These are phyloP conservation scores for Ashbya aceris DNA, from an alignment of 1,139 yeast species.

Conservation along the genomic window DNA sequence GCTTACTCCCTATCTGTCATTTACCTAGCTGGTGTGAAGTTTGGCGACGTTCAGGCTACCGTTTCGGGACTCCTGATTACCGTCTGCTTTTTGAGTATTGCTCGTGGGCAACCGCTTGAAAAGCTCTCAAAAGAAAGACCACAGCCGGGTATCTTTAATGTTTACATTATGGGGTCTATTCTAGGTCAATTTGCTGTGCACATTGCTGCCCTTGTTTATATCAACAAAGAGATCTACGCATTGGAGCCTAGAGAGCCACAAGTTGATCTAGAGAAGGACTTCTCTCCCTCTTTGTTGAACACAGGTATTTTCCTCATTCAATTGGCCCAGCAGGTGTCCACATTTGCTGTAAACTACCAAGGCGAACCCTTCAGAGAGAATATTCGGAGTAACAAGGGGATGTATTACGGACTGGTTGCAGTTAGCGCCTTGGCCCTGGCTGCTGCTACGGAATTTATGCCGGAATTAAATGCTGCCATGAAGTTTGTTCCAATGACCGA, in stretches of 20 bases:
- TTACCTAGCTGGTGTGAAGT: conserved; percentile 94
- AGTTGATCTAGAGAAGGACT: conserved; percentile 81
- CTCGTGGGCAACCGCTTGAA: conserved; percentile 86
- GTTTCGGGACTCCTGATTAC: conserved; percentile 83
- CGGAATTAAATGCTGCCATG: conserved; percentile 88
- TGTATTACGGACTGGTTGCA: conserved; percentile 91
- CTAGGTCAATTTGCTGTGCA: conserved; percentile 95
- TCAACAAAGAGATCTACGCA: conserved; percentile 72
- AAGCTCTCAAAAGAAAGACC: conserved; percentile 92
- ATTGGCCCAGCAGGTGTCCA: conserved; percentile 92
- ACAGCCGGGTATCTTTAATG: conserved; percentile 92
- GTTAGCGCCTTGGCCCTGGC: conserved; percentile 83
- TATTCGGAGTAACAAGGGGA: conserved; percentile 83
- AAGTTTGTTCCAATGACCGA: conserved; percentile 79
- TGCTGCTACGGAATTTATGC: conserved; percentile 90
- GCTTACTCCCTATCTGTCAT: conserved; percentile 93
- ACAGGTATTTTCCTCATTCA: conserved; percentile 94
- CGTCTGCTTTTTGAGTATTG: conserved; percentile 90
- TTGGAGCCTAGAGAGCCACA: conserved; percentile 88
- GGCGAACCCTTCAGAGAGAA: conserved; percentile 96
- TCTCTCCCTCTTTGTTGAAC: conserved; percentile 81
- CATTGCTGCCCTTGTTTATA: conserved; percentile 69
- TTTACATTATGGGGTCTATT: conserved; percentile 94
- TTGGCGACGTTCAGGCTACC: conserved; percentile 96
- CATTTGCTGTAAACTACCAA: conserved; percentile 95